Percentiles rank a stretch among this genome's conserved stretches.
Conservation (phyloP, 495 filamentous ascomycete species). For the Tuber microsphaerosporum region DNA sequence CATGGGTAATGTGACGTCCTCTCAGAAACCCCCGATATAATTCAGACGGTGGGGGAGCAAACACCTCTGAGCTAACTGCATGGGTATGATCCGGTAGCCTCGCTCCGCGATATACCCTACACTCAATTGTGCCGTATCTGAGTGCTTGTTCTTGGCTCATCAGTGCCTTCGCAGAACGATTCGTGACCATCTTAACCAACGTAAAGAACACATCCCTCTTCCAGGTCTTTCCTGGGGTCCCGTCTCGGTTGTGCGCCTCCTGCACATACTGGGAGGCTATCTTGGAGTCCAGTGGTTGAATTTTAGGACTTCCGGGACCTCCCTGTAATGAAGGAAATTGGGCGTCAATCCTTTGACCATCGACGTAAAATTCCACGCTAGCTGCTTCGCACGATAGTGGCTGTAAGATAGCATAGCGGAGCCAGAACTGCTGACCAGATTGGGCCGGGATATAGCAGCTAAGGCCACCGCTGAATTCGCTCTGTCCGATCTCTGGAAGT, state of each 20-base stretch:
- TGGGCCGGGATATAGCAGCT: slow-evolving; percentile 35
- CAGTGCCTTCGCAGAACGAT: neutral
- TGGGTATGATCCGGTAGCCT: slow-evolving; percentile 17
- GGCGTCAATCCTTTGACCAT: slow-evolving; percentile 34
- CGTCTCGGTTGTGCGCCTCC: neutral
- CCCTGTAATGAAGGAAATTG: slow-evolving; percentile 22
- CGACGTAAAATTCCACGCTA: slow-evolving; percentile 36
- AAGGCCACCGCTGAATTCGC: slow-evolving; percentile 29
- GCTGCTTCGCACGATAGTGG: slow-evolving; percentile 20
- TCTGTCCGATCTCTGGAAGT: slow-evolving; percentile 22
- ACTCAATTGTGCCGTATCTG: slow-evolving; percentile 34
- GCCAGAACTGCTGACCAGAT: slow-evolving; percentile 38
- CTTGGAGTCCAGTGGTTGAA: slow-evolving; percentile 31
- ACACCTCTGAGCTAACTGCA: slow-evolving; percentile 16
- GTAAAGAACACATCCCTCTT: slow-evolving; percentile 36
- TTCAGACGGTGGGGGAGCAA: slow-evolving; percentile 9
- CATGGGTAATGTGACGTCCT: slow-evolving; percentile 17
- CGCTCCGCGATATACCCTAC: slow-evolving; percentile 33
- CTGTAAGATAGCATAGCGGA: slow-evolving; percentile 29
- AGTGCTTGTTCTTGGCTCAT: neutral
- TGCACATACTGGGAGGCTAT: slow-evolving; percentile 33
- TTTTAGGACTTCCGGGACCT: slow-evolving; percentile 5
- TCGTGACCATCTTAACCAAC: slow-evolving; percentile 14
- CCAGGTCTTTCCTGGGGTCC: slow-evolving; percentile 7
- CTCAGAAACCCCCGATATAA: slow-evolving; percentile 6